These are phyloP conservation scores for Coprinopsis strossmayeri DNA, from an alignment of 768 basidiomycete species.

Conservation along the genomic window DNA sequence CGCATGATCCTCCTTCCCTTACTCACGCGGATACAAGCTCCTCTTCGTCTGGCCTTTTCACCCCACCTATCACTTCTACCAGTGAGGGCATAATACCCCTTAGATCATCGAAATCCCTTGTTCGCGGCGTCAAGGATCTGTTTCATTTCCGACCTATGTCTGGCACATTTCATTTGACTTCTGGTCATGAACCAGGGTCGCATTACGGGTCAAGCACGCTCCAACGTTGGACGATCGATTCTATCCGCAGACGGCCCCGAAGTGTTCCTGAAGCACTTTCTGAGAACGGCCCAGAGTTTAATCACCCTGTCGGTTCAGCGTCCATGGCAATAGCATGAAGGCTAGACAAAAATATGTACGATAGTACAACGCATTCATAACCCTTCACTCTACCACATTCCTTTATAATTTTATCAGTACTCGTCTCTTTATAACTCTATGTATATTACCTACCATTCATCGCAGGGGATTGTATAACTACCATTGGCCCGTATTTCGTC, in stretches of 20 bases:
- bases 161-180: not conserved
- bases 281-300: not conserved
- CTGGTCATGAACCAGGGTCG: not conserved
- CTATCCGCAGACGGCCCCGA: conserved; percentile 44
- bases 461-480: no score
- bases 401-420: conserved; percentile 1
- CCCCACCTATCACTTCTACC: not conserved
- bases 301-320: not conserved
- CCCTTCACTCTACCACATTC: not conserved
- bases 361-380: not conserved
- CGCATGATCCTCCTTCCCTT: conserved; percentile 15
- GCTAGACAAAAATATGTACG: not conserved
- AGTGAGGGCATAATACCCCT: conserved; percentile 8
- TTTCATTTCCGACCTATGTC: conserved; percentile 38
- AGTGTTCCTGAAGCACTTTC: conserved; percentile 36
- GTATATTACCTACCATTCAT: no score
- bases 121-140: conserved; percentile 55
- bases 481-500: no score
- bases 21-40: conserved; percentile 1
- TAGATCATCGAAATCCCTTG: conserved; percentile 44
- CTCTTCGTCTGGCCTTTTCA: not conserved
- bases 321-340: not conserved
- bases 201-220: conserved; percentile 25
- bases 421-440: no score
- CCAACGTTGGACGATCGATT: conserved; percentile 44